Evolutionary conservation across 345 rosid genomes (phyloP).

Genomic region (Eucalyptus marginata): DNA sequence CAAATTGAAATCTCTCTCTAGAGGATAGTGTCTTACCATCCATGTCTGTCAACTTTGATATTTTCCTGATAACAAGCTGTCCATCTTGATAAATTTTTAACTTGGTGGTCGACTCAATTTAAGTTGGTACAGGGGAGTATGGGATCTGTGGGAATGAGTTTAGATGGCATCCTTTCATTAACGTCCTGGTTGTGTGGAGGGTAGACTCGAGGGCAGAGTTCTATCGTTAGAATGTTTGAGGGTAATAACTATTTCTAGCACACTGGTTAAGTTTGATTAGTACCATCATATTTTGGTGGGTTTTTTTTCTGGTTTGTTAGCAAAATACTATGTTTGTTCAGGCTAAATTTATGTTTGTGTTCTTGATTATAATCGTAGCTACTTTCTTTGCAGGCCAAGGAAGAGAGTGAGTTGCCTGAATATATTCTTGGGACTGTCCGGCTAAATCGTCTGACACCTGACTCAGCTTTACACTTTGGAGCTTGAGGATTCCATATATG

Average conservation of each 20-base stretch:
- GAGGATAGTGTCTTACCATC: neutral
- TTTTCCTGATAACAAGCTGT: neutral
- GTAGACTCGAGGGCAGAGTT: neutral
- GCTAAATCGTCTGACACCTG: slow-evolving; percentile 61
- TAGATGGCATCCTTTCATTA: neutral
- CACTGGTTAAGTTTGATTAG: neutral
- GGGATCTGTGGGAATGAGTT: neutral
- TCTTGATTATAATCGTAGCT: neutral
- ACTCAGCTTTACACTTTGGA: slow-evolving; percentile 52
- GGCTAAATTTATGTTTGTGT: neutral
- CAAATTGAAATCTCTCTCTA: neutral
- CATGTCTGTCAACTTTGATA: neutral
- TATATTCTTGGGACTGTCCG: slow-evolving; percentile 89
- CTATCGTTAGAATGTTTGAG: neutral
- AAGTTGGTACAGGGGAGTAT: neutral
- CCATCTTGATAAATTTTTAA: neutral
- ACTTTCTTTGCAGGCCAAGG: slow-evolving; percentile 50
- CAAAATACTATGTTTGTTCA: neutral
- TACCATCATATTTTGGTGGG: neutral
- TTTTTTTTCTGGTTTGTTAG: neutral
- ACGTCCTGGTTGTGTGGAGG: neutral
- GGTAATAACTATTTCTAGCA: neutral
- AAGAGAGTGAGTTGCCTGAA: slow-evolving; percentile 81
- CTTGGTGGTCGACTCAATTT: neutral
- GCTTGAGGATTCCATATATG: neutral